phyloP scores from a whole-genome alignment of 2,329 filamentous ascomycete species.

The Dryadomyces sulphureus region DNA sequence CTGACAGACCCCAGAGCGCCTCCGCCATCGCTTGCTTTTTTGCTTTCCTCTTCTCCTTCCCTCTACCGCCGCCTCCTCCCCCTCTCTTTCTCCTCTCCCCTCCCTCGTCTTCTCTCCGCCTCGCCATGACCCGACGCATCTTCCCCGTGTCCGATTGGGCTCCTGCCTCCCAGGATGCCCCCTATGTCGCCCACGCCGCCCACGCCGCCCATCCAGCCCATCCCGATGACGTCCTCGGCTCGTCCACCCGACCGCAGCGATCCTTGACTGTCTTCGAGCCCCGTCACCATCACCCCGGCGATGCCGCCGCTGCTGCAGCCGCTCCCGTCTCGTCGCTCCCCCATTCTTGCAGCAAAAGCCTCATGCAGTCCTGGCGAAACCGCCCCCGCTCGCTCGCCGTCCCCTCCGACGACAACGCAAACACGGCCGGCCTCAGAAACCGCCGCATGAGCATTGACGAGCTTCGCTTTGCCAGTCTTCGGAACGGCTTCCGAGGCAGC shows the following conservation, averaged over 20 bases:
- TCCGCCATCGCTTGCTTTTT: background rate
- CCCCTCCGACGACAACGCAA: conserved; percentile 19
- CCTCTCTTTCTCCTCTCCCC: background rate
- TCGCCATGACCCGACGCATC: conserved; percentile 18
- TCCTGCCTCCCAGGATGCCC: conserved; percentile 21
- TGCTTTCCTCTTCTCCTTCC: background rate
- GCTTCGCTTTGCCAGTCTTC: background rate
- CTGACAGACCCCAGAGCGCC: background rate
- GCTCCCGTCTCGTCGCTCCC: no score
- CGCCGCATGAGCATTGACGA: conserved; percentile 2
- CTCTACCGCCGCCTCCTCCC: background rate
- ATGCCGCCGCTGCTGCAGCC: background rate
- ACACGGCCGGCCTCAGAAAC: conserved; percentile 11
- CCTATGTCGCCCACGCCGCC: background rate
- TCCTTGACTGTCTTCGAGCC: background rate
- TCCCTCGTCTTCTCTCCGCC: background rate
- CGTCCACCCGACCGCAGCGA: background rate
- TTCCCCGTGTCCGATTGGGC: conserved; percentile 27
- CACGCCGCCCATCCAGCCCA: background rate
- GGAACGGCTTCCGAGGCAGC: background rate
- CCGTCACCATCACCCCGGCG: no score
- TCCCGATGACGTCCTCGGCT: background rate
- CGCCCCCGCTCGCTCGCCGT: conserved; percentile 27
- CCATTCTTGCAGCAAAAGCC: conserved; percentile 32
- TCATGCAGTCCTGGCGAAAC: conserved; percentile 31